phyloP scores from a whole-genome alignment of 345 rosid species.

The Eucalyptus sp. region DNA sequence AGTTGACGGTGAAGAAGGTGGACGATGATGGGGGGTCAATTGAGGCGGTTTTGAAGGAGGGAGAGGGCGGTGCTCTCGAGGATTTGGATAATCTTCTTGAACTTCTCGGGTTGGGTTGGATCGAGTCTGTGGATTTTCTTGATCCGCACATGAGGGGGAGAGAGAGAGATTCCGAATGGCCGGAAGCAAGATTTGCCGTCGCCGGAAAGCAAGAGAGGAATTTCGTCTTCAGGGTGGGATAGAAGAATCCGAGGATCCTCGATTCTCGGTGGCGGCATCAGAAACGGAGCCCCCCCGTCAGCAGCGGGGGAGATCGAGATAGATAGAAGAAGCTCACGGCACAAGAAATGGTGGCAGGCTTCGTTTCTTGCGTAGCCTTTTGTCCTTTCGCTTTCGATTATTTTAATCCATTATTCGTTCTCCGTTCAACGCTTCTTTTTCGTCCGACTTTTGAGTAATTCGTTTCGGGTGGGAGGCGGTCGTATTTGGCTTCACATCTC shows the following conservation, averaged over 20 bases:
- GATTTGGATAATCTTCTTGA: background rate
- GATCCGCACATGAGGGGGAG: background rate
- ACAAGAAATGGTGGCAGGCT: background rate
- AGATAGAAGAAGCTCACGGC: background rate
- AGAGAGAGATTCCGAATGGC: background rate
- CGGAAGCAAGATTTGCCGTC: background rate
- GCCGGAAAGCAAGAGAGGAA: background rate
- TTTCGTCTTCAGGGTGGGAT: background rate
- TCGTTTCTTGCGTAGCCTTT: background rate
- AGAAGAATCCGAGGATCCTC: background rate
- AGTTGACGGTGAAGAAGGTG: background rate
- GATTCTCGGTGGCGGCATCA: background rate
- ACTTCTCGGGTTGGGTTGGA: background rate
- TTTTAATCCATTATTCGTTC: background rate
- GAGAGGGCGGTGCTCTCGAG: background rate
- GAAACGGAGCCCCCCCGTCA: background rate
- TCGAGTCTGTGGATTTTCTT: background rate
- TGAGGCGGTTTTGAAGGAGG: background rate
- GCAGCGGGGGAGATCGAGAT: background rate
- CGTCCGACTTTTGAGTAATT: background rate
- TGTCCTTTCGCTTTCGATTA: background rate
- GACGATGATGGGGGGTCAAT: background rate
- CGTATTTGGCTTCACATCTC: background rate
- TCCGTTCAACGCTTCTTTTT: background rate
- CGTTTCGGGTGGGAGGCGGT: background rate